Evolutionary conservation across 1,284 basidiomycete genomes (phyloP), one percentile per base, ranked within the genome.

Genomic region (Cryptococcus depauperatus): DNA sequence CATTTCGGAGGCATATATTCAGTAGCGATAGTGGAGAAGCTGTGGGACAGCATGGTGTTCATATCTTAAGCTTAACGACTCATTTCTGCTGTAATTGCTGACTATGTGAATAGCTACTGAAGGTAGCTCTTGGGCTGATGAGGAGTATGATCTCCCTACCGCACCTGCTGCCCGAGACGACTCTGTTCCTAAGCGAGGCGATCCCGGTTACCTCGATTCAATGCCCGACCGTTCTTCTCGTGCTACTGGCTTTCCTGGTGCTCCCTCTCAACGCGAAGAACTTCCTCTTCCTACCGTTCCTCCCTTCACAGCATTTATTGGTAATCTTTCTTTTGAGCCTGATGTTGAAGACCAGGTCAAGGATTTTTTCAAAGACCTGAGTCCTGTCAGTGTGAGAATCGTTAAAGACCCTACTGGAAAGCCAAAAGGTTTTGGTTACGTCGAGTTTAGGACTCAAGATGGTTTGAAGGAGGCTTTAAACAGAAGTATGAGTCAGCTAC

Each of bases 341-440:
- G 81, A 81, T 16, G 91, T 96, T 61, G 67, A 66, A 7, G 90
- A 97, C 58, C 35, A 44, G 7, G 73, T 99, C 34, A 83, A 81
- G 47, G 76, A 76, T 26, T 95, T 91, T 71, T 96, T 96, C 56
- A 43, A 39, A 28, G 58, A 58, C 41, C 66, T 70, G 8, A 57
- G 87, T 82, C 77, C 82, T 52, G 84, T 85, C 66, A 83, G 83
- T 21, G 80, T 91, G 54, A 91, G 96, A 74, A 84, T 98, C 54
- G 92, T 98, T 68, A 84, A 79, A 59, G 91, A 92, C 61, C 79
- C 82, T 47, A 83, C 85, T 41, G 90, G 92, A 44, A 90, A 90
- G 68, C 85, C 90, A 27, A 97, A 96, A 71, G 95, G 95, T 1
- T 98, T 96, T 71, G 95, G 93, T 27, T 98, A 98, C 66, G 82